Evolutionary conservation across 257 asterid species (phyloP), one percentile per base, ranked within the genome.

Genomic region (Solanum appendiculatum): DNA sequence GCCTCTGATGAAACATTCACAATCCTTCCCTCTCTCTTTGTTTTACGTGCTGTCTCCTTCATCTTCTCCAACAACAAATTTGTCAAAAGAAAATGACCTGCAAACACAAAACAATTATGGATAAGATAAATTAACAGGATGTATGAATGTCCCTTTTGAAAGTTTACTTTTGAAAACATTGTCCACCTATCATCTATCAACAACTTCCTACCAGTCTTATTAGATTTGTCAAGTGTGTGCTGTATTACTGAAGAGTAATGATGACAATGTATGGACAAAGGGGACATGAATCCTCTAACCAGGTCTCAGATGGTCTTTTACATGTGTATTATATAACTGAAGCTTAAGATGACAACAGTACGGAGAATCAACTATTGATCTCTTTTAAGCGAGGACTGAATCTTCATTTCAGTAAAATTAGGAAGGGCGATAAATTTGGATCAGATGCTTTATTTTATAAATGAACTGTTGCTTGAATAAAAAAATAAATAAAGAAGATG

Each of bases 1-100:
- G 94, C 99, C 87, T 87, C 92, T 7, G 98, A 96, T 23, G 99
- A 90, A 84, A 96, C 93, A 75, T 93, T 94, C 91, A 96, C 98
- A 80, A 96, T 95, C 89, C 98, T 92, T 83, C 99, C 99, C 91
- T 92, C 98, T 87, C 86, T 92, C 89, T 94, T 94, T 37, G 87
- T 88, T 86, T 92, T 86, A 82, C 89, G 89, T 42, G 94, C 90
- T 27, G 99, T 95, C 86, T 91, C 94, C 89, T 92, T 95, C 97
- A 95, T 95, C 8, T 93, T 96, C 86, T 94, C 98, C 85, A 96
- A 87, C 86, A 94, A 91, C 92, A 96, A 84, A 89, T 91, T 86
- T n/a, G 96, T 88, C 18, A 97, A 90, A 86, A 97, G 98, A 90
- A 96, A 96, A 91, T 96, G 99, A 74, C 99, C 99, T 96, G 95